phyloP scores from a whole-genome alignment of 306 rosid genomes.

The Acmispon strigosus region DNA sequence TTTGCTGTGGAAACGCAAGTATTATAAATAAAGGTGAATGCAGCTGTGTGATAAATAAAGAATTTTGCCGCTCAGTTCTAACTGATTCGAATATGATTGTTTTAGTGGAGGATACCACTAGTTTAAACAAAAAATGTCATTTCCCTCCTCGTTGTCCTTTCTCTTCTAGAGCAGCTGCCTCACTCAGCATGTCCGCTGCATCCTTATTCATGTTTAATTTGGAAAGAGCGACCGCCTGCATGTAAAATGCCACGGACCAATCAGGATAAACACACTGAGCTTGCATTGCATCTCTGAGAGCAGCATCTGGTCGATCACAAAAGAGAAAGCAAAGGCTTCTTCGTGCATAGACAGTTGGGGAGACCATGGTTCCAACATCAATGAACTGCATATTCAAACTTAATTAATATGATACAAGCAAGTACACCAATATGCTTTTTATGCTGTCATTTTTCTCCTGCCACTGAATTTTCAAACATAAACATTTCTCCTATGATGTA shows the following conservation, averaged over 20 bases:
- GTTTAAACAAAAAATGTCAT: not conserved
- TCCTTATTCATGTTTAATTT: slow-evolving; percentile 73
- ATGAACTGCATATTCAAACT: slow-evolving; percentile 39
- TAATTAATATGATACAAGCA: not conserved
- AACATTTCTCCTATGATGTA: not conserved
- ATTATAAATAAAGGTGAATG: no score
- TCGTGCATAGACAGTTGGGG: slow-evolving; percentile 67
- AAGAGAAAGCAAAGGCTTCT: slow-evolving; percentile 65
- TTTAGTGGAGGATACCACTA: no score
- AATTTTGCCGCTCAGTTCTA: no score
- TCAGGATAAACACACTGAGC: slow-evolving; percentile 75
- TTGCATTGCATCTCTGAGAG: slow-evolving; percentile 82
- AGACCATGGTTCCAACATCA: slow-evolving; percentile 65
- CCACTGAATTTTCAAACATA: not conserved
- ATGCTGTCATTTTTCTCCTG: not conserved
- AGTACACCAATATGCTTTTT: not conserved
- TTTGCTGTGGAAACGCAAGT: no score
- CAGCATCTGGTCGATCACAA: slow-evolving; percentile 76
- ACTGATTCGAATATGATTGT: no score
- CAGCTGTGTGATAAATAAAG: no score
- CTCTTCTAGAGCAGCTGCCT: slow-evolving; percentile 68
- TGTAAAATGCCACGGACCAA: slow-evolving; percentile 79
- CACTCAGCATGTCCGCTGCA: slow-evolving; percentile 68
- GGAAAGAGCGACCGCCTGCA: slow-evolving; percentile 85
- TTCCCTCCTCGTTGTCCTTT: slow-evolving; percentile 43